Evolutionary conservation across 495 filamentous ascomycete genomes (phyloP).

Genomic region (Annulohypoxylon stygium): DNA sequence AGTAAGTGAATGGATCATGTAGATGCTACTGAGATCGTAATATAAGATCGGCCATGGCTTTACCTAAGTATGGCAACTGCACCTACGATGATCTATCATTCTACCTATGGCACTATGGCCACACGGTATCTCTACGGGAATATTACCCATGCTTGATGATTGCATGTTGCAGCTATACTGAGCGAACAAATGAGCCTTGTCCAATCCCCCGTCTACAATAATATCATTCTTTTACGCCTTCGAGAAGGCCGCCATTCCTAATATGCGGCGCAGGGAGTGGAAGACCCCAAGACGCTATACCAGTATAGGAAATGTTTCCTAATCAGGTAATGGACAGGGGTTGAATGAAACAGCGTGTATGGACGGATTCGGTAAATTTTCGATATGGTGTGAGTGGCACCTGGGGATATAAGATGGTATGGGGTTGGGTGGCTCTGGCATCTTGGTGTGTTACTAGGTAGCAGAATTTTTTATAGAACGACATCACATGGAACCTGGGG

Average conservation of each 20-base stretch:
- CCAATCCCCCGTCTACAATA: conserved; percentile 16
- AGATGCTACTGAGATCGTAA: conserved; percentile 8
- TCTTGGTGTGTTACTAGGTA: conserved; percentile 24
- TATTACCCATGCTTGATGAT: conserved; percentile 1
- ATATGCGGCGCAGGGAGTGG: background rate
- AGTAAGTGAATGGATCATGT: conserved; percentile 3
- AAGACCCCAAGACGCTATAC: background rate
- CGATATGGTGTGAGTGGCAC: conserved; percentile 11
- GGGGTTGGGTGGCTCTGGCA: conserved; percentile 25
- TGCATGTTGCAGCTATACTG: conserved; percentile 18
- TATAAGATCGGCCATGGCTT: conserved; percentile 20
- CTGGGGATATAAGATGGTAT: conserved; percentile 14
- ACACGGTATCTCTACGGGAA: conserved; percentile 11
- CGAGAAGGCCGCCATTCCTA: conserved; percentile 20
- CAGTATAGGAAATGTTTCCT: conserved; percentile 10
- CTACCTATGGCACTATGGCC: background rate
- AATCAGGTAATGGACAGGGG: background rate
- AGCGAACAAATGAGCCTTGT: conserved; percentile 26
- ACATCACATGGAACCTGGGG: conserved; percentile 15
- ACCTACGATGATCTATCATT: conserved; percentile 3
- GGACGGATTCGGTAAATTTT: conserved; percentile 13
- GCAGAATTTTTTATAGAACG: conserved; percentile 35
- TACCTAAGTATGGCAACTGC: conserved; percentile 3
- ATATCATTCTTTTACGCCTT: conserved; percentile 23
- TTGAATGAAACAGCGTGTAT: conserved; percentile 13